Evolutionary conservation across 768 basidiomycete genomes (phyloP).

Genomic region (Tylopilus rubrobrunneus): DNA sequence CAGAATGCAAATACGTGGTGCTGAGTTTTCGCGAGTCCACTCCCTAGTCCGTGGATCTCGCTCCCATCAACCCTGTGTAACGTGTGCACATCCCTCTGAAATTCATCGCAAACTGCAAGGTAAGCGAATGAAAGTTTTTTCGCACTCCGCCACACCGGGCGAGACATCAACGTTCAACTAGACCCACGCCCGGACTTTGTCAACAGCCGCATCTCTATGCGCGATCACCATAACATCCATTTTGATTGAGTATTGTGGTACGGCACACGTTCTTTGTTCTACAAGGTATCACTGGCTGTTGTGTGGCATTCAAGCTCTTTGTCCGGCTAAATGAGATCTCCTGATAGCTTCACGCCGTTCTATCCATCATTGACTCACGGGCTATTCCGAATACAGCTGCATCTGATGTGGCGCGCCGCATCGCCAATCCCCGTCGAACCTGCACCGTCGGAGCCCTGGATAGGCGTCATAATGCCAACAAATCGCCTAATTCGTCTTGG

Average conservation of each 20-base stretch:
- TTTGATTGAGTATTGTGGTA: slow-evolving; percentile 5
- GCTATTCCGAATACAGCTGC: slow-evolving; percentile 12
- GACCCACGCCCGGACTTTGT: slow-evolving; percentile 14
- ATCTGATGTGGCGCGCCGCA: background rate
- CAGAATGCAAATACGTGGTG: slow-evolving; percentile 25
- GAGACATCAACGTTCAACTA: background rate
- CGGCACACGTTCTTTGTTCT: slow-evolving; percentile 11
- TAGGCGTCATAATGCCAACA: slow-evolving; percentile 5
- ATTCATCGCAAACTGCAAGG: background rate
- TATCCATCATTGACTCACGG: slow-evolving; percentile 3
- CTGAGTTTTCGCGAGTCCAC: slow-evolving; percentile 15
- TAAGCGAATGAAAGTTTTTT: slow-evolving; percentile 16
- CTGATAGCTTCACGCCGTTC: background rate
- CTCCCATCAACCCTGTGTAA: slow-evolving; percentile 19
- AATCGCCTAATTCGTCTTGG: slow-evolving; percentile 16
- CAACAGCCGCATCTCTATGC: background rate
- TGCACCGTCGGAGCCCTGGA: slow-evolving; percentile 17
- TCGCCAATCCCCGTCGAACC: slow-evolving; percentile 24
- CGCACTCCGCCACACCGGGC: slow-evolving; percentile 9
- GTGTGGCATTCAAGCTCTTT: slow-evolving; percentile 4
- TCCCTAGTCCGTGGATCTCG: slow-evolving; percentile 20
- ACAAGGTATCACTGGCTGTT: background rate
- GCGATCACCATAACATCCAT: slow-evolving; percentile 8
- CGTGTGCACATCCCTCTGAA: slow-evolving; percentile 11
- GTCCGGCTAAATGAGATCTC: slow-evolving; percentile 10